Base-by-base conservation (phyloP, 352 stramenopile genomes). In the Globisporangium iwayamae region DNA sequence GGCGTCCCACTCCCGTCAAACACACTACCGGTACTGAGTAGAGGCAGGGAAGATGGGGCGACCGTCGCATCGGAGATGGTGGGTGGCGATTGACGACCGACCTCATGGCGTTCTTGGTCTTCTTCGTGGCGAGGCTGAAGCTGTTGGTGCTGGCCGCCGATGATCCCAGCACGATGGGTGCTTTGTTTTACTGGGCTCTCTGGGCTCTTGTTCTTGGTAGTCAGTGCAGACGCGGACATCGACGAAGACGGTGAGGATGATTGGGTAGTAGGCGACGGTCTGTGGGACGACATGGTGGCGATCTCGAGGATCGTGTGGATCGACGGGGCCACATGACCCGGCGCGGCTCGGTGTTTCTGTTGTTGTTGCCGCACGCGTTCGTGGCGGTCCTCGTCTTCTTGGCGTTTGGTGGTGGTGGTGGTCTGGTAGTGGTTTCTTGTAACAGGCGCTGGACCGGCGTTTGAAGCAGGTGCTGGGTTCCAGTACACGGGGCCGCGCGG, bases 1-100 rank as follows among this genome's bases (percentile, higher is more conserved):
- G 79, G 70, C 30, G 28, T 56, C 28, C 50, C 50, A 56, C 50
- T 56, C 50, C 50, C 50, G 16, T 28, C 50, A 9, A 56, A 56
- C 7, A 34, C 32, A 22, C 50, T 39, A 56, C 28, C 22, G 48
- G 25, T 54, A 54, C 48, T 7, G 25, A 34, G 16, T 54, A n/a
- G 38, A 43, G 41, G 41, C 8, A 18, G 25, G 7, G 30, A 34
- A 36, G 43, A 28, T 2, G 55, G 55, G 46, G 16, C 55, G 9
- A 11, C 25, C 50, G 14, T 32, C 5, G 22, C 22, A 39, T 13
- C 18, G 50, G 50, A n/a, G 25, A 56, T 39, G 25, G 28, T 14
- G 25, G 25, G 13, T 18, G 14, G 6, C 32, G 30, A 39, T 56
- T 62, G 56, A 20, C 56, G 56, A 32, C 39, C 55, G 56, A 50